These are phyloP conservation scores for Zarea fungicola DNA, from an alignment of 2,329 filamentous ascomycete genomes.

Conservation along the genomic window DNA sequence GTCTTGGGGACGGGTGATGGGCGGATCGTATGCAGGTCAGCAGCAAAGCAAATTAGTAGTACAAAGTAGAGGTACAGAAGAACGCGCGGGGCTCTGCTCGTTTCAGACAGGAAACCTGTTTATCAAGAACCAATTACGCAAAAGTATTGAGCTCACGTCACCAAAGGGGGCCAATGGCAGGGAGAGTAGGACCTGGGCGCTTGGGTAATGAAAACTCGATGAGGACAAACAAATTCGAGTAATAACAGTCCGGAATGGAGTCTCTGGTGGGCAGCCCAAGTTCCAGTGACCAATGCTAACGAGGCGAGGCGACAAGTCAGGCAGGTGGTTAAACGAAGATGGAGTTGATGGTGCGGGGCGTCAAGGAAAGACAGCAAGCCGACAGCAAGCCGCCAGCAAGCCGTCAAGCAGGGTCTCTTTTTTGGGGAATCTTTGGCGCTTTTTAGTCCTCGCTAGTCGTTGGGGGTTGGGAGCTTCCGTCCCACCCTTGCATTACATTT, in stretches of 20 bases:
- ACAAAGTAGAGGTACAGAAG: background rate
- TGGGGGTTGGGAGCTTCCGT: too few relatives aligned
- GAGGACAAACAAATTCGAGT: background rate
- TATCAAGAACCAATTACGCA: background rate
- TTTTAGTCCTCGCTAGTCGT: too few relatives aligned
- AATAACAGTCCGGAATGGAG: background rate
- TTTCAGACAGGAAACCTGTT: too few relatives aligned
- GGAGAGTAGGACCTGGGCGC: background rate
- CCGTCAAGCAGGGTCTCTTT: too few relatives aligned
- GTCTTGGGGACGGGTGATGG: background rate
- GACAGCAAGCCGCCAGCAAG: background rate
- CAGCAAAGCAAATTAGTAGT: background rate
- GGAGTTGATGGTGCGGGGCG: conserved; percentile 7
- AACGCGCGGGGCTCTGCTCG: background rate
- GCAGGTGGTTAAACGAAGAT: conserved; percentile 5
- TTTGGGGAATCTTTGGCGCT: background rate
- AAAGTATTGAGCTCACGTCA: background rate
- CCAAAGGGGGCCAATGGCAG: background rate
- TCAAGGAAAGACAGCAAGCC: background rate
- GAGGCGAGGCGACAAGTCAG: background rate
- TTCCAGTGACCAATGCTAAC: conserved; percentile 3
- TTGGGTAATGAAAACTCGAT: conserved; percentile 12
- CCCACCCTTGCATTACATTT: too few relatives aligned
- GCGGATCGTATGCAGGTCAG: background rate
- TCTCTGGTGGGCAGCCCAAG: background rate